Percentiles rank a stretch among this genome's conserved stretches.
These are phyloP conservation scores for Coemansia sp. DNA, from an alignment of 192 early-diverging fungal genomes.

Conservation along the genomic window DNA sequence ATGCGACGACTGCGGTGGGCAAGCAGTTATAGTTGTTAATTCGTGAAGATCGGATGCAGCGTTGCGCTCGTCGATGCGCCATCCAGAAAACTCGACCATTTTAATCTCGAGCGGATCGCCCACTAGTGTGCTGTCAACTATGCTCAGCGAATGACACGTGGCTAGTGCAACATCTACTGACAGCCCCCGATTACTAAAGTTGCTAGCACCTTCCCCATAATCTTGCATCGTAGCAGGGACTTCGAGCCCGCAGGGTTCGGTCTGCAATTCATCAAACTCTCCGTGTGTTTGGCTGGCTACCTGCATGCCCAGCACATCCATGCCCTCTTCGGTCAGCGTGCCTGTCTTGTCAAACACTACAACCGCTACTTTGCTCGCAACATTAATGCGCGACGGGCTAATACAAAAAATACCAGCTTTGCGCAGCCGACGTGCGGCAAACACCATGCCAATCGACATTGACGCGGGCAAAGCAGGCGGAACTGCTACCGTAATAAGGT, in stretches of 20 bases:
- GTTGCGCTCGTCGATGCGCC: slow-evolving; percentile 85
- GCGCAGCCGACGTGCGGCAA: slow-evolving; percentile 83
- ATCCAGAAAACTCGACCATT: slow-evolving; percentile 95
- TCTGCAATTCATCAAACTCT: slow-evolving; percentile 42
- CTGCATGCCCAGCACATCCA: slow-evolving; percentile 87
- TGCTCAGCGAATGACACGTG: slow-evolving; percentile 81
- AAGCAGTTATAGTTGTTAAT: background rate
- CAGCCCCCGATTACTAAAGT: background rate
- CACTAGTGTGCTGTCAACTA: slow-evolving; percentile 76
- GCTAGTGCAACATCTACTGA: slow-evolving; percentile 62
- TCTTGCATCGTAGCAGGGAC: background rate
- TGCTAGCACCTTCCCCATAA: slow-evolving; percentile 1
- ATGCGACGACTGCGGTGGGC: background rate
- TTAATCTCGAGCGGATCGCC: slow-evolving; percentile 95
- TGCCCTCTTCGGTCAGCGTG: slow-evolving; percentile 90
- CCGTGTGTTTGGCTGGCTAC: slow-evolving; percentile 32
- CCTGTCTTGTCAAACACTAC: slow-evolving; percentile 99
- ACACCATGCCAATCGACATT: slow-evolving; percentile 94
- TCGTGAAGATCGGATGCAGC: background rate
- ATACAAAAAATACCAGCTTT: slow-evolving; percentile 86
- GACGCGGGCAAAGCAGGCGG: slow-evolving; percentile 96
- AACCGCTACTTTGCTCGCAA: slow-evolving; percentile 90
- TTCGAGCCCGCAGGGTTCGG: background rate
- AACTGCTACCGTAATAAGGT: slow-evolving; percentile 93
- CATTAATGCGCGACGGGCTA: slow-evolving; percentile 89